Base-by-base conservation (phyloP, 208 protist genomes). In the Leptomonas seymouri region DNA sequence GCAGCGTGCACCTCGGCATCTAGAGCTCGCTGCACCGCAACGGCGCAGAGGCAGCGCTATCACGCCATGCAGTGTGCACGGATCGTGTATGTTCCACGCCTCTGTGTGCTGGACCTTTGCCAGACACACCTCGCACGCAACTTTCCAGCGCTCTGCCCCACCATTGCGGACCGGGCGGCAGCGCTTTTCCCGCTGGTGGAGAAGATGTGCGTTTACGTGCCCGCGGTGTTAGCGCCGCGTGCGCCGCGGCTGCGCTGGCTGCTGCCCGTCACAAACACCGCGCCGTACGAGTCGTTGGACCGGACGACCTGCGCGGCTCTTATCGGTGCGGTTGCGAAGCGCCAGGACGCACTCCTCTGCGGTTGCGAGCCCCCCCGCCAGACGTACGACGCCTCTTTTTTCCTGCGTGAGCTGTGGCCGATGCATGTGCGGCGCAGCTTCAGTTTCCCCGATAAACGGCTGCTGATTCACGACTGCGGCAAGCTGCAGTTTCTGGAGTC, bases 401-500 rank as follows among this genome's bases (percentile, higher is more conserved):
- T 93, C 63, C 51, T 85, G 27, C 18, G 30, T 5, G 90, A 95
- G 72, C 51, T 95, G 48, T 94, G 86, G 85, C 71, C 87, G 34
- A 69, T 93, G 3, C 82, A 91, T 46, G 78, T 93, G 20, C 84
- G 86, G 18, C 81, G 81, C 48, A 87, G 83, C 71, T 84, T 99
- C 63, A 84, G 73, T 65, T 99, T 99, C 65, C 98, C 98, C 2
- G 97, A 99, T 81, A 95, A 95, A 72, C 74, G 90, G 0, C 82
- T 99, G 5, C 51, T 99, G 4, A 97, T 99, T 72, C 96, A 97
- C 77, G 98, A 99, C 80, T 99, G 97, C 75, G 98, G 98, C 30
- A 99, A 99, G 80, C 73, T 99, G 49, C 95, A 98, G 69, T 87
- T 94, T 54, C 75, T 99, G 2, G 83, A 84, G 14, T 18, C 30